Base-by-base conservation (phyloP, 257 asterid species). In the Solanum corneliomulleri region DNA sequence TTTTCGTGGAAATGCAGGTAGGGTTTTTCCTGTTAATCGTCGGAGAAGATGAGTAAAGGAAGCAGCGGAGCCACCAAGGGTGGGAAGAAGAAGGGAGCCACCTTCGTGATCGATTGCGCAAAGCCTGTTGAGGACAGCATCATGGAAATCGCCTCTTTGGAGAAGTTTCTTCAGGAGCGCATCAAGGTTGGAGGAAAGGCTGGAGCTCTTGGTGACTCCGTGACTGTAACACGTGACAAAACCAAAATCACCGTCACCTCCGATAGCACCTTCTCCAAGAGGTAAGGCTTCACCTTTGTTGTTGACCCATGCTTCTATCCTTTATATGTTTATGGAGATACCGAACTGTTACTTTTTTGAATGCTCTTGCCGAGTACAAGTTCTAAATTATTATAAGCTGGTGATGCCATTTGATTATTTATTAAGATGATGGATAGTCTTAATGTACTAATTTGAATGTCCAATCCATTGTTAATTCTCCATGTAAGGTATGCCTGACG, bases 101-200 rank as follows among this genome's bases (percentile, higher is more conserved):
- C 91, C 11, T 91, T 91, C 86, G 91, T 90, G 64, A 91, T 91
- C 41, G 93, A 91, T 85, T 91, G 93, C 44, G 49, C 89, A 25
- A 91, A 91, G 91, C 93, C 93, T 12, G 93, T 91, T 49, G 93
- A 91, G 77, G 92, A 91, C 83, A 91, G 83, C 89, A 91, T 91
- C 86, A 91, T 91, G 93, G 93, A 91, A 16, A 91, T 91, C 25
- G 87, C 92, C 47, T 91, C 93, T 0, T 80, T 91, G 86, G 93
- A 91, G 86, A 91, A 91, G 86, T 91, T 89, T 89, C 92, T 91
- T 13, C 93, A 91, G 85, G 93, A 91, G 78, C 89, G 93, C 60
- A 91, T 91, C 88, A 91, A 91, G 60, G 93, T 91, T n/a, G 93
- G 92, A 42, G 93, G 93, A 27, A 91, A 91, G 83, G 75, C 93